These are phyloP conservation scores for Coniella vitis DNA, from an alignment of 2,329 filamentous ascomycete species.

Conservation along the genomic window DNA sequence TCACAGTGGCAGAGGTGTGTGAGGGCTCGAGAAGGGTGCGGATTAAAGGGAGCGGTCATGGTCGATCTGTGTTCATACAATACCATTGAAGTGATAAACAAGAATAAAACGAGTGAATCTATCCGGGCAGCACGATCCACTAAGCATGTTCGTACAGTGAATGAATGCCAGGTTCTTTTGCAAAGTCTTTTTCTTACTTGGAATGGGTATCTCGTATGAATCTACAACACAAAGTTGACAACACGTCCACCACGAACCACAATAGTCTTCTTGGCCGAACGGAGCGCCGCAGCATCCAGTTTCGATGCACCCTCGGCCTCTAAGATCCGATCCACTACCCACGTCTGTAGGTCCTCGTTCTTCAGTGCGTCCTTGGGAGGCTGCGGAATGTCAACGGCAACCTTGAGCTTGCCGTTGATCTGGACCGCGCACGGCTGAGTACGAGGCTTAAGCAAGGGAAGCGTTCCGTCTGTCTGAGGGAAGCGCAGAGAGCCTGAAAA, in stretches of 20 bases:
- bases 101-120: neutral
- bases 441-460: slow-evolving; percentile 42
- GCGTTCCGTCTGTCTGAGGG: slow-evolving; percentile 48
- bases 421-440: slow-evolving; percentile 60
- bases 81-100: slow-evolving; percentile 2
- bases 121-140: neutral
- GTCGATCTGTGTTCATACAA: slow-evolving; percentile 37
- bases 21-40: slow-evolving; percentile 23
- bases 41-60: slow-evolving; percentile 40
- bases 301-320: slow-evolving; percentile 53
- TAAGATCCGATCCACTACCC: slow-evolving; percentile 56
- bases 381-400: slow-evolving; percentile 57
- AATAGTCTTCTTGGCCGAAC: slow-evolving; percentile 55
- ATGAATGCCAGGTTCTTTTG: too few species aligned
- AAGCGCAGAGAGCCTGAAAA: slow-evolving; percentile 46
- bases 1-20: slow-evolving; percentile 18
- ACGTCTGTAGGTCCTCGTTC: slow-evolving; percentile 44
- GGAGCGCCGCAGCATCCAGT: slow-evolving; percentile 42
- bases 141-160: too few species aligned
- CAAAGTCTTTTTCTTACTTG: too few species aligned
- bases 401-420: slow-evolving; percentile 71
- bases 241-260: slow-evolving; percentile 60
- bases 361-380: slow-evolving; percentile 33
- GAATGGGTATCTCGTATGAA: slow-evolving; percentile 11
- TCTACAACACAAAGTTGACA: slow-evolving; percentile 64